These are phyloP conservation scores for Cylindrodendrum hubeiense DNA, from an alignment of 2,329 filamentous ascomycete species.

Conservation along the genomic window DNA sequence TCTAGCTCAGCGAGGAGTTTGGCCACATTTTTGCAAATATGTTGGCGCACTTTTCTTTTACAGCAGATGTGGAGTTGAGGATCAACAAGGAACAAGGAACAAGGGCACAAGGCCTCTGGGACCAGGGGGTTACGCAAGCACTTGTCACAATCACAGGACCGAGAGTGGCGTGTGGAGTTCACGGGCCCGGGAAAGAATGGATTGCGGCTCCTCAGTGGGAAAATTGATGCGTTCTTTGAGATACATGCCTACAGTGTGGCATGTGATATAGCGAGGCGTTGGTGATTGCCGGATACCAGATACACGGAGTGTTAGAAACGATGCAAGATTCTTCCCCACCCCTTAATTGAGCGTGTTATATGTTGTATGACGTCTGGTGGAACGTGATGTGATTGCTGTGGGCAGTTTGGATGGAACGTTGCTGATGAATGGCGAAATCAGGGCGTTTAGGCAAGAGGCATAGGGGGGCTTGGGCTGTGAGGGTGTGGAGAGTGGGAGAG, in stretches of 20 bases:
- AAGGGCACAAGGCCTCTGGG: constrained; percentile 2
- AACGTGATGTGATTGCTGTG: neutral
- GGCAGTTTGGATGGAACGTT: neutral
- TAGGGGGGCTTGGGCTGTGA: neutral
- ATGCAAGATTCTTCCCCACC: neutral
- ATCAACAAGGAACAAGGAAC: constrained; percentile 7
- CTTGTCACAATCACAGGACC: constrained; percentile 7
- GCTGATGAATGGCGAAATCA: neutral
- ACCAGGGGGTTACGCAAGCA: constrained; percentile 4
- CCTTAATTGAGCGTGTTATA: neutral
- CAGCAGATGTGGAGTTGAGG: constrained; percentile 3
- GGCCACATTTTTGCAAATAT: neutral
- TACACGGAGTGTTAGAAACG: neutral
- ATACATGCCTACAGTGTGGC: neutral
- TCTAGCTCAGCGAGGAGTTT: constrained; percentile 5
- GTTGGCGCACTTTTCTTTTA: neutral
- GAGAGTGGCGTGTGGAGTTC: constrained; percentile 1
- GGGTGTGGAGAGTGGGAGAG: neutral
- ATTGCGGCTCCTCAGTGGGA: neutral
- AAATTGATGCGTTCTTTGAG: neutral
- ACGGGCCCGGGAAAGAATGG: neutral
- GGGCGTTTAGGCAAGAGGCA: neutral
- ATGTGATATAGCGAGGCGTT: neutral
- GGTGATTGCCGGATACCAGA: neutral
- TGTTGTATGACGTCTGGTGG: neutral